These are phyloP conservation scores for Penicillium diatomitis DNA, from an alignment of 495 filamentous ascomycete genomes.

Conservation along the genomic window DNA sequence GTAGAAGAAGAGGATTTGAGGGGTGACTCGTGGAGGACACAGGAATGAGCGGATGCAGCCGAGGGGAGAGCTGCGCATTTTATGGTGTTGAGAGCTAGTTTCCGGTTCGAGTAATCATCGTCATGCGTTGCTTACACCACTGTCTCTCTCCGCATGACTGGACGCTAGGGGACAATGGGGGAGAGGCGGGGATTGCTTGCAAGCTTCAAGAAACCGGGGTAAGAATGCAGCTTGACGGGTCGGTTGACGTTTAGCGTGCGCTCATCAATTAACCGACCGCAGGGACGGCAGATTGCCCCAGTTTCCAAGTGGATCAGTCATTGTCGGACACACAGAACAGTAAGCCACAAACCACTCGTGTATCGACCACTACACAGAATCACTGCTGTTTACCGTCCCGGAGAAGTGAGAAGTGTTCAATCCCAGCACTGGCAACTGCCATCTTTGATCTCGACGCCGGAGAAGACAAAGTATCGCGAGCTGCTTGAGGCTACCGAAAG, in stretches of 20 bases:
- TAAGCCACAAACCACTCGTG: too few relatives aligned
- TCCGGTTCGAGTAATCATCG: slow-evolving; percentile 10
- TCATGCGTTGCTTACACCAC: slow-evolving; percentile 4
- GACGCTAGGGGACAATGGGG: slow-evolving; percentile 21
- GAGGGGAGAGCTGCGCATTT: slow-evolving; percentile 18
- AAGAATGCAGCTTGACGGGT: slow-evolving; percentile 1
- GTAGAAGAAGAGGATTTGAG: slow-evolving; percentile 21
- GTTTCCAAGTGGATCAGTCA: too few relatives aligned
- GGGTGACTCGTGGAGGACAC: slow-evolving; percentile 24
- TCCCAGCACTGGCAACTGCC: too few relatives aligned
- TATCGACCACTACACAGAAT: too few relatives aligned
- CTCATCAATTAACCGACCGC: slow-evolving; percentile 18
- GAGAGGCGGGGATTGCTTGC: background rate
- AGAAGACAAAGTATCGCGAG: too few relatives aligned
- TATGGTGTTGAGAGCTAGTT: slow-evolving; percentile 12
- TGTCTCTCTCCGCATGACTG: slow-evolving; percentile 14
- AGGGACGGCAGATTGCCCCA: slow-evolving; percentile 6
- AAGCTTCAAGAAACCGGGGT: slow-evolving; percentile 17
- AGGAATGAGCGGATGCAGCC: slow-evolving; percentile 23
- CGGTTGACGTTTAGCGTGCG: background rate
- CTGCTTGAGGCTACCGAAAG: background rate
- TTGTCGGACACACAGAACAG: too few relatives aligned
- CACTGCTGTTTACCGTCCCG: too few relatives aligned
- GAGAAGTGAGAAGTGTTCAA: background rate
- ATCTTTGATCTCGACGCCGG: too few relatives aligned